These are phyloP conservation scores for Penicillium oxalicum DNA, from an alignment of 2,329 filamentous ascomycete species.

Conservation along the genomic window DNA sequence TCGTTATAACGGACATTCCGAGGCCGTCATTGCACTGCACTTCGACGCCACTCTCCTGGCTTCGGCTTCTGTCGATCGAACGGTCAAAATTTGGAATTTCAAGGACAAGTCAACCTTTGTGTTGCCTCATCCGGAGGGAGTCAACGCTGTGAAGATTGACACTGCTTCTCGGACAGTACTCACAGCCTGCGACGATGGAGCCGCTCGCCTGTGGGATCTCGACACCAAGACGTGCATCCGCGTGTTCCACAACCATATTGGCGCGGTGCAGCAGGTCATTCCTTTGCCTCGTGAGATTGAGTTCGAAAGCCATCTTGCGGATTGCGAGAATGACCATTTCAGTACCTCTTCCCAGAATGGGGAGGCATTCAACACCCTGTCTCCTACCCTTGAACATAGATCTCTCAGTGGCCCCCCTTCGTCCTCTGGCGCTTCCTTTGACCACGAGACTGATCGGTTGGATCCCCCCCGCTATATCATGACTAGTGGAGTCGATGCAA, in stretches of 20 bases:
- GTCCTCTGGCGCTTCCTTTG: conserved; percentile 59
- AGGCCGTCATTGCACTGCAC: conserved; percentile 80
- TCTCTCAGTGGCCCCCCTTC: conserved; percentile 40
- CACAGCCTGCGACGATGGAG: conserved; percentile 89
- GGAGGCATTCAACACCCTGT: conserved; percentile 22
- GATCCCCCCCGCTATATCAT: conserved; percentile 86
- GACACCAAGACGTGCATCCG: conserved; percentile 73
- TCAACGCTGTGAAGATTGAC: conserved; percentile 91
- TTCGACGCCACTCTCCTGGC: conserved; percentile 80
- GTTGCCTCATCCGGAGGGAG: conserved; percentile 84
- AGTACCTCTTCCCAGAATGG: conserved; percentile 30
- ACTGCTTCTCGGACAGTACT: conserved; percentile 75
- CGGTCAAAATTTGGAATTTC: conserved; percentile 89
- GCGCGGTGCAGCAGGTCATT: conserved; percentile 88
- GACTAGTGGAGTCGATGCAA: conserved; percentile 84
- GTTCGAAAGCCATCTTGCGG: conserved; percentile 63
- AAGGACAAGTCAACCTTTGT: conserved; percentile 73
- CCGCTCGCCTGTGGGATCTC: conserved; percentile 86
- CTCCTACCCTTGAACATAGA: conserved; percentile 20
- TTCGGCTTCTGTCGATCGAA: conserved; percentile 83
- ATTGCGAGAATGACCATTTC: conserved; percentile 53
- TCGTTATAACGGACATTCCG: conserved; percentile 70
- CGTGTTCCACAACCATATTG: conserved; percentile 81
- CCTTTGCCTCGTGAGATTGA: conserved; percentile 83
- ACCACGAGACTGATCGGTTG: conserved; percentile 55